Evolutionary conservation across 768 basidiomycete species (phyloP).

Genomic region (Tubosaeta sp.): DNA sequence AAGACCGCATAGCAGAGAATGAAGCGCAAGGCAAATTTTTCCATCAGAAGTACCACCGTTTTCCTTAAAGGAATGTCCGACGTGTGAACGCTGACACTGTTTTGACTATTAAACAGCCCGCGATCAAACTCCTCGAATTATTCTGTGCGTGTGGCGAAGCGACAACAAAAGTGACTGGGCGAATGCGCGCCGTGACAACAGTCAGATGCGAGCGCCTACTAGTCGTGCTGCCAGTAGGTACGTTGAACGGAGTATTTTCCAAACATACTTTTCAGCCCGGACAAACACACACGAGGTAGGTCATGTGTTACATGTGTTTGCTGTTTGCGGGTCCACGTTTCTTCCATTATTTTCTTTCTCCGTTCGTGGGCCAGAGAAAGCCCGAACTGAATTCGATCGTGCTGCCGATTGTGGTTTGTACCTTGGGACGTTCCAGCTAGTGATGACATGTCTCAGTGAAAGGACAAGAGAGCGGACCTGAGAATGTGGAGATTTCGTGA

Average conservation of each 20-base stretch:
- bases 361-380: background rate
- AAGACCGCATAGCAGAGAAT: background rate
- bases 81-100: slow-evolving; percentile 23
- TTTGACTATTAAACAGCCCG: slow-evolving; percentile 22
- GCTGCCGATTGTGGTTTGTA: background rate
- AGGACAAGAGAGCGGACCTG: background rate
- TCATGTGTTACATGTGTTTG: background rate
- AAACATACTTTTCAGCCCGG: background rate
- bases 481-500: background rate
- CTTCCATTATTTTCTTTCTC: background rate
- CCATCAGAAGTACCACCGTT: slow-evolving; percentile 12
- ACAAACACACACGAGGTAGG: background rate
- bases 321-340: background rate
- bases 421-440: background rate
- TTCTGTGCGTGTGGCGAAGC: slow-evolving; percentile 14
- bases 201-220: slow-evolving; percentile 27
- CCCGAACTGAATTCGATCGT: too few relatives aligned
- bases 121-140: slow-evolving; percentile 32
- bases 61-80: slow-evolving; percentile 24
- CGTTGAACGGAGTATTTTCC: background rate
- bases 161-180: too few relatives aligned
- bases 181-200: too few relatives aligned
- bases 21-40: background rate
- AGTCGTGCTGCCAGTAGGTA: too few relatives aligned
- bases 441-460: background rate